Evolutionary conservation across 805 yeast genomes (phyloP).

Genomic region (Myxozyma kluyveri): DNA sequence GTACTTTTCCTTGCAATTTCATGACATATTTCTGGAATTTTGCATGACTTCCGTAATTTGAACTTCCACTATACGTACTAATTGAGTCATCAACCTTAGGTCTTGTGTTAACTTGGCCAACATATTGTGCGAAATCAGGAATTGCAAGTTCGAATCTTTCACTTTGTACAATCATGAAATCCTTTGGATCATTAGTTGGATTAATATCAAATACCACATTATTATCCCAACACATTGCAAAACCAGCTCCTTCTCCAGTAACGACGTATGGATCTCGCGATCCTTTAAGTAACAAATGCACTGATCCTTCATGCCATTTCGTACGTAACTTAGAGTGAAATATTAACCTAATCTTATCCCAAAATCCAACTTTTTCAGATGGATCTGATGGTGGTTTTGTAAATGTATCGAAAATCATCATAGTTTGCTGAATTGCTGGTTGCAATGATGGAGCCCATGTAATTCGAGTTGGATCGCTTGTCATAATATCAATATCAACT

Average conservation of each 20-base stretch:
- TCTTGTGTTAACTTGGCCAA: conserved; percentile 34
- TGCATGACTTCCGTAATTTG: conserved; percentile 27
- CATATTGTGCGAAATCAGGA: conserved; percentile 60
- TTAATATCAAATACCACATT: conserved; percentile 61
- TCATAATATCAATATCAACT: conserved; percentile 52
- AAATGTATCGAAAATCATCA: conserved; percentile 74
- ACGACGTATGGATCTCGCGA: conserved; percentile 75
- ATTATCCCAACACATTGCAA: conserved; percentile 66
- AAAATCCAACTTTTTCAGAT: conserved; percentile 78
- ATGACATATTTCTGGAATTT: conserved; percentile 49
- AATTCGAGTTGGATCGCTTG: conserved; percentile 59
- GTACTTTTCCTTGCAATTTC: conserved; percentile 63
- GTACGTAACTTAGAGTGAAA: conserved; percentile 70
- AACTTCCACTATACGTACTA: conserved; percentile 28
- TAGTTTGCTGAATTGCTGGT: conserved; percentile 77
- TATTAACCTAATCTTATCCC: conserved; percentile 82
- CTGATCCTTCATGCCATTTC: conserved; percentile 41
- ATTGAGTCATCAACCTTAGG: conserved; percentile 21
- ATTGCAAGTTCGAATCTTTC: conserved; percentile 64
- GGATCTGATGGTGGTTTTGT: conserved; percentile 90
- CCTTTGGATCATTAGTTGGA: conserved; percentile 62
- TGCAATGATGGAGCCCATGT: conserved; percentile 85
- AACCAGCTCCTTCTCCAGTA: conserved; percentile 69
- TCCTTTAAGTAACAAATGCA: conserved; percentile 43
- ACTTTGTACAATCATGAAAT: conserved; percentile 63